Conservation (phyloP, 2,329 filamentous ascomycete species). For the Calonectria multiphialidica region DNA sequence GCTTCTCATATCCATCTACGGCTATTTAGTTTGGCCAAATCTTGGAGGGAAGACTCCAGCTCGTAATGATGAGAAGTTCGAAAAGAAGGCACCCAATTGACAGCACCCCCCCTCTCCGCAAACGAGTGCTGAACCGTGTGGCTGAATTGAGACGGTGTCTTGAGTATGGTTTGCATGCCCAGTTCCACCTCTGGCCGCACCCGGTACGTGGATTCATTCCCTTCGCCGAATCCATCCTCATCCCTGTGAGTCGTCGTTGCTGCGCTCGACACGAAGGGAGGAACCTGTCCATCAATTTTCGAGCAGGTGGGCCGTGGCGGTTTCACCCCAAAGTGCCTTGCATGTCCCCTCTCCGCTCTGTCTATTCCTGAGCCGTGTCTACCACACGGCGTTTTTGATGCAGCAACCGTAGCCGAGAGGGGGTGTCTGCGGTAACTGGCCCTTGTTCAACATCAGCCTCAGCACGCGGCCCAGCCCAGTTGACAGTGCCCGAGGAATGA, state of each 20-base stretch:
- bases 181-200: slow-evolving; percentile 25
- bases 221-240: slow-evolving; percentile 19
- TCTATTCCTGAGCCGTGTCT: slow-evolving; percentile 23
- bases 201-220: slow-evolving; percentile 19
- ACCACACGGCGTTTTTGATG: slow-evolving; percentile 28
- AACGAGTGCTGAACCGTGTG: slow-evolving; percentile 31
- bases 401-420: slow-evolving; percentile 43
- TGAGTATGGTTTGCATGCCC: slow-evolving; percentile 22
- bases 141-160: slow-evolving; percentile 37
- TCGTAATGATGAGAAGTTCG: slow-evolving; percentile 33
- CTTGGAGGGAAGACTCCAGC: slow-evolving; percentile 30
- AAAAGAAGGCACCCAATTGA: slow-evolving; percentile 30
- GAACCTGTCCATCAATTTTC: slow-evolving; percentile 28
- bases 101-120: slow-evolving; percentile 7
- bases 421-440: slow-evolving; percentile 24
- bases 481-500: slow-evolving; percentile 30
- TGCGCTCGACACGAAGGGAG: slow-evolving; percentile 19
- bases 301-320: slow-evolving; percentile 35
- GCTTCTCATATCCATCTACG: slow-evolving; percentile 27
- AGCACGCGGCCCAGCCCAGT: slow-evolving; percentile 29
- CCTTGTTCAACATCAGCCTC: slow-evolving; percentile 26
- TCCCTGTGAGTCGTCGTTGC: slow-evolving; percentile 18
- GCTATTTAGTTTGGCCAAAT: slow-evolving; percentile 24
- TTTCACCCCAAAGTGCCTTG: slow-evolving; percentile 39
- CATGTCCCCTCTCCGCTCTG: slow-evolving; percentile 20